Base-by-base conservation (phyloP, 2,329 filamentous ascomycete species). In the Aspergillus tamarii region DNA sequence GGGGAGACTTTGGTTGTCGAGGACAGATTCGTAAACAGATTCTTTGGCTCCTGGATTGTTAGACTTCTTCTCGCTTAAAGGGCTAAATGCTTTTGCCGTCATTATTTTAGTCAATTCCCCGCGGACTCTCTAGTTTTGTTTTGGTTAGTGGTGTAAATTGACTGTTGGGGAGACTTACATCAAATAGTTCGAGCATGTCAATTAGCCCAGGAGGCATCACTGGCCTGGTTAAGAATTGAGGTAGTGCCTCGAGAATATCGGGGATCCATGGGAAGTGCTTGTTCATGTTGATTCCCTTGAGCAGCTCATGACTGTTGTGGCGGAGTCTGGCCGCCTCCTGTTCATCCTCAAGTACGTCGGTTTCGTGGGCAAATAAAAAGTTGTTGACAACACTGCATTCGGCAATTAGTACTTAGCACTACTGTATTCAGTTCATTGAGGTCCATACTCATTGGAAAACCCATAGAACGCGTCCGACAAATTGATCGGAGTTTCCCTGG, bases 231-330 rank as follows among this genome's bases (percentile, higher is more conserved):
- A 48, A 3, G 0, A 5, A 19, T 23, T 28, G 45, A 4, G 45
- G 45, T 16, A 48, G 65, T 32, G 62, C 55, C 14, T 71, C 69
- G 26, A 75, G 61, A 8, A 72, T 64, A 48, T 72, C 69, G 0
- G 66, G 61, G 23, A 74, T 62, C 72, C 70, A 73, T 6, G 69
- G 69, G 59, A 78, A 75, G 54, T 77, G 72, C 43, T 73, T 69
- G 53, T 74, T 76, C 39, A 77, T 43, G 59, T 76, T 73, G 19
- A 75, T 70, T n/a, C 72, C 69, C 26, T 67, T 56, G 11, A 77
- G 66, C 8, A 77, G 65, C 11, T 66, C 62, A 14, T 65, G 68
- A 54, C 74, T 71, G 63, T 77, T 75, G 26, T 68, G 60, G 14
- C 75, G 70, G 45, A 69, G 64, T 14, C 46, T 68, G 19, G 66